A percentile compares a stretch with the other conserved stretches of the same genome.
Conservation (phyloP, 495 filamentous ascomycete genomes). For the Apiosordaria backusii region DNA sequence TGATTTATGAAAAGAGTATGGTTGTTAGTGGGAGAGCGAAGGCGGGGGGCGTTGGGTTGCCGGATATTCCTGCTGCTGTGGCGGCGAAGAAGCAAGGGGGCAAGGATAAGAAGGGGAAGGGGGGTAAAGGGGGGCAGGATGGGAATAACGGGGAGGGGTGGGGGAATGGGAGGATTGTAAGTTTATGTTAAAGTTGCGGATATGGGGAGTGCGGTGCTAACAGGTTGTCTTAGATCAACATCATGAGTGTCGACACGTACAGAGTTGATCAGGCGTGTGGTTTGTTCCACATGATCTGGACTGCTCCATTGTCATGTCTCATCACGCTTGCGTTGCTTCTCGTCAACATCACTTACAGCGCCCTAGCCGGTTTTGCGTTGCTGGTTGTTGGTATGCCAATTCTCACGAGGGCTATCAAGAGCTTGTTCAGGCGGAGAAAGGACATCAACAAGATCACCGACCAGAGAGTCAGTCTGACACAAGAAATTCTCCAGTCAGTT, state of each 20-base stretch:
- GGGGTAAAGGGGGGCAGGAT: slow-evolving; percentile 33
- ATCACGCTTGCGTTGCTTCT: slow-evolving; percentile 74
- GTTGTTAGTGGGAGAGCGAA: slow-evolving; percentile 73
- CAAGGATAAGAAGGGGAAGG: slow-evolving; percentile 37
- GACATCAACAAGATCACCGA: slow-evolving; percentile 91
- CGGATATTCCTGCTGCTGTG: slow-evolving; percentile 30
- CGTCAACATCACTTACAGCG: slow-evolving; percentile 83
- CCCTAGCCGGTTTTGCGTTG: slow-evolving; percentile 80
- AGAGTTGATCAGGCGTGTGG: slow-evolving; percentile 80
- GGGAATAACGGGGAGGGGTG: slow-evolving; percentile 72
- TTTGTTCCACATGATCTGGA: slow-evolving; percentile 89
- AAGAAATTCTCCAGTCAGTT: slow-evolving; percentile 87
- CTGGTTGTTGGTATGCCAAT: slow-evolving; percentile 72
- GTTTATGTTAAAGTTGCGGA: background rate
- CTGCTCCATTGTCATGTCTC: slow-evolving; percentile 69
- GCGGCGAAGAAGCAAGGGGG: slow-evolving; percentile 33
- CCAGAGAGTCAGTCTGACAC: slow-evolving; percentile 82
- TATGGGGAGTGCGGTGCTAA: slow-evolving; percentile 10
- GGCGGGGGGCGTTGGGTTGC: slow-evolving; percentile 55
- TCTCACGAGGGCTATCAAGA: slow-evolving; percentile 67
- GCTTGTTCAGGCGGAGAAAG: slow-evolving; percentile 65
- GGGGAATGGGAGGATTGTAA: slow-evolving; percentile 78
- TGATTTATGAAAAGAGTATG: slow-evolving; percentile 82
- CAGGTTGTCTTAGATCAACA: slow-evolving; percentile 49
- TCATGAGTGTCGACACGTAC: slow-evolving; percentile 93